Base-by-base conservation (phyloP, 2,329 filamentous ascomycete genomes). In the Aspergillus niger region DNA sequence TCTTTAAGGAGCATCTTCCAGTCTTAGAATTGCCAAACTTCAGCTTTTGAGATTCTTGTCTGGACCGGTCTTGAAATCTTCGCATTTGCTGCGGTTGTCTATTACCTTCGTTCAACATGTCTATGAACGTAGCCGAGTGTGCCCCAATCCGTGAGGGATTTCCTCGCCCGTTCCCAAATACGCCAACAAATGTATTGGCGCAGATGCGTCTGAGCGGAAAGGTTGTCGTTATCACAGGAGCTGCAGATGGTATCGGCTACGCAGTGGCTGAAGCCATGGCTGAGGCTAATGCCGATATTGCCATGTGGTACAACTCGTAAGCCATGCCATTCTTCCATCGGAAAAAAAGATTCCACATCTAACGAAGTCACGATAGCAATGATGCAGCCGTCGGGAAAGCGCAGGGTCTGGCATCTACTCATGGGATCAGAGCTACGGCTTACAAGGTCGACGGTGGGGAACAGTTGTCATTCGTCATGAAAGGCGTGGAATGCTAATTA, bases 231-330 rank as follows among this genome's bases (percentile, higher is more conserved):
- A 70, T 83, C 1, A 82, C 73, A 0, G 81, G 81, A 4, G 80
- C 80, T 0, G 75, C 79, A 0, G 80, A 81, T 43, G 81, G 81
- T 0, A 77, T 83, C 43, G 81, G 81, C 0, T 69, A 73, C 47
- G 74, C 81, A 0, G 79, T 81, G 3, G 73, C 79, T 0, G 77
- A 83, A 58, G 79, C 75, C 1, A 78, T 81, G 70, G 80, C 80
- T 1, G 81, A 83, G 57, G 80, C 80, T 0, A 74, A 74, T 0
- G 80, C 72, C 0, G 53, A 77, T 48, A 76, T 83, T 22, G 81
- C 73, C 5, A 30, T 79, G 52, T 77, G 74, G 73, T 79, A 78
- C 66, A 76, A 79, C 53, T 73, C 72, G 72, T 74, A 55, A 55
- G 71, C 66, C 11, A 38, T 36, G 32, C 17, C 6, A 6, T 15